Conservation (phyloP, 345 rosid genomes). For the Iberis pinnata region DNA sequence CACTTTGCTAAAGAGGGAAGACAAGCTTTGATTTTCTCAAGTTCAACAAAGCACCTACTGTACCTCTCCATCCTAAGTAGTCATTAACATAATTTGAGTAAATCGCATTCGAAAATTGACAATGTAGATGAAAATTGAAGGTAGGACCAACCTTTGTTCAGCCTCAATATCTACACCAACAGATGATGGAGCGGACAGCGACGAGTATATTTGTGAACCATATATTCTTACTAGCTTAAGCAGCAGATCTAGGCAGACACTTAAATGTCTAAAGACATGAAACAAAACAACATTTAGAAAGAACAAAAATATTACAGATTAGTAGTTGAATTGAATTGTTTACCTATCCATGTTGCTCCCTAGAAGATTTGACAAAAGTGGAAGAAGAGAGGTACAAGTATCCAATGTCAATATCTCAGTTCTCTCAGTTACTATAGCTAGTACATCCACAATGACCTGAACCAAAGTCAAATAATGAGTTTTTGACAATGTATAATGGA, state of each 20-base stretch:
- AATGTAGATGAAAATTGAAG: neutral
- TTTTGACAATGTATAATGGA: neutral
- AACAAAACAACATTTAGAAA: neutral
- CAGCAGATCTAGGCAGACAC: slow-evolving; percentile 71
- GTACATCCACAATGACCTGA: slow-evolving; percentile 85
- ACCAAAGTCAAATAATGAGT: slow-evolving; percentile 9
- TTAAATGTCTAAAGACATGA: slow-evolving; percentile 81
- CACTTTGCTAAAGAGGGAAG: slow-evolving; percentile 59
- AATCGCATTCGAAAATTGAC: neutral
- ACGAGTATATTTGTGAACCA: slow-evolving; percentile 71
- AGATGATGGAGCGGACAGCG: slow-evolving; percentile 67
- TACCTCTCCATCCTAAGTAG: slow-evolving; percentile 70
- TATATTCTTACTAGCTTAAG: slow-evolving; percentile 81
- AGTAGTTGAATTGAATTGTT: slow-evolving; percentile 2
- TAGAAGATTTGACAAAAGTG: slow-evolving; percentile 65
- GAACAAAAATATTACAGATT: neutral
- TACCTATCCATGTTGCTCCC: slow-evolving; percentile 83
- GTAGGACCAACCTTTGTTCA: slow-evolving; percentile 62
- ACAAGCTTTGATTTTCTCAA: slow-evolving; percentile 71
- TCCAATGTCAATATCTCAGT: slow-evolving; percentile 68
- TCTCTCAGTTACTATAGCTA: slow-evolving; percentile 54
- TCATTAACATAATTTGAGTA: neutral
- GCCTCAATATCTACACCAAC: slow-evolving; percentile 98
- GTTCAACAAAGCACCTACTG: slow-evolving; percentile 77
- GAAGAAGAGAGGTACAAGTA: slow-evolving; percentile 77